A percentile compares a stretch with the other conserved stretches of the same genome.
Evolutionary conservation across 371 early-diverging fungal species (phyloP).

Genomic region (Batkoa obscura): DNA sequence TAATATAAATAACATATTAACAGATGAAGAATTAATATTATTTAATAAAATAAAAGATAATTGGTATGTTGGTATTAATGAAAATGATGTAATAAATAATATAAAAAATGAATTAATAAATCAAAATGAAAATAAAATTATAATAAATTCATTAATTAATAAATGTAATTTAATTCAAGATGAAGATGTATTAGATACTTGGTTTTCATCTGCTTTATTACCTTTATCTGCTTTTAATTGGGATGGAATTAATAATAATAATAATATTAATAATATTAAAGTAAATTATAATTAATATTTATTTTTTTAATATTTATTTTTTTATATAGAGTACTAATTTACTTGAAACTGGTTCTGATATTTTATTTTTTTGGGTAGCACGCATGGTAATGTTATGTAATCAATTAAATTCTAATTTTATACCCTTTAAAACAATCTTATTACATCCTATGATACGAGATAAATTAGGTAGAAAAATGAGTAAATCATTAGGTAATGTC

Average conservation of each 20-base stretch:
- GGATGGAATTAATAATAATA: slow-evolving; percentile 19
- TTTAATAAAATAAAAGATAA: background rate
- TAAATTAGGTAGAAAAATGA: slow-evolving; percentile 96
- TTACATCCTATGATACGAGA: slow-evolving; percentile 84
- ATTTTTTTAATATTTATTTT: slow-evolving; percentile 25
- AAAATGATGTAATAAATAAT: background rate
- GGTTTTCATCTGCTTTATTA: slow-evolving; percentile 97
- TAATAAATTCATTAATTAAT: background rate
- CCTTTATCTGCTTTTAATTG: slow-evolving; percentile 78
- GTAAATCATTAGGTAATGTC: slow-evolving; percentile 92
- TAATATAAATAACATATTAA: too few species aligned
- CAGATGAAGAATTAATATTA: background rate
- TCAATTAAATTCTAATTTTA: slow-evolving; percentile 52
- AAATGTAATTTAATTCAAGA: slow-evolving; percentile 34
- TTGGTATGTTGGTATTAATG: slow-evolving; percentile 23
- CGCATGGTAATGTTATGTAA: slow-evolving; percentile 98
- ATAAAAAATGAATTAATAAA: slow-evolving; percentile 10
- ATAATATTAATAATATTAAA: slow-evolving; percentile 14
- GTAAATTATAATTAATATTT: too few species aligned
- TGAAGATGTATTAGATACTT: slow-evolving; percentile 98
- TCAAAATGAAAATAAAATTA: slow-evolving; percentile 7
- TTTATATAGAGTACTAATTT: slow-evolving; percentile 77
- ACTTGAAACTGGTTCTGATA: slow-evolving; percentile 97
- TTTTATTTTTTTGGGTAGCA: slow-evolving; percentile 99
- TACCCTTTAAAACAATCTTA: slow-evolving; percentile 72